phyloP scores from a whole-genome alignment of 1,139 yeast genomes.

The Lizanozyma gosingica region DNA sequence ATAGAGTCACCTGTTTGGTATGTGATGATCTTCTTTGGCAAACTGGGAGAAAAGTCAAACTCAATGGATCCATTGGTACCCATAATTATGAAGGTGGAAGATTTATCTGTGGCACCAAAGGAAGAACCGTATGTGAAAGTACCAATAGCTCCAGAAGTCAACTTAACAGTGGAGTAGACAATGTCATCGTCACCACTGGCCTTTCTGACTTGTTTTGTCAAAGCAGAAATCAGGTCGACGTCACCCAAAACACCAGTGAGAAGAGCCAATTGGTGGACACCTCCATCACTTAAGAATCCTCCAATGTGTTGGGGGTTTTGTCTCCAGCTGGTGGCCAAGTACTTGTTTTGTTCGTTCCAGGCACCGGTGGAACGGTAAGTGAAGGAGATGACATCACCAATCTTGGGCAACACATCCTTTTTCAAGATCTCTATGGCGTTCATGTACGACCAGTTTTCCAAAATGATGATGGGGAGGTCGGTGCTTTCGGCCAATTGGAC shows the following conservation, averaged over 20 bases:
- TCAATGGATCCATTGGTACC: conserved; percentile 71
- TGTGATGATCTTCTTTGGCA: conserved; percentile 28
- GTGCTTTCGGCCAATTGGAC: conserved; percentile 54
- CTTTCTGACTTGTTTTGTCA: conserved; percentile 65
- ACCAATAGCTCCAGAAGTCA: conserved; percentile 66
- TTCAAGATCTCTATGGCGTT: conserved; percentile 43
- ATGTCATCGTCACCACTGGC: conserved; percentile 77
- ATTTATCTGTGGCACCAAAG: conserved; percentile 77
- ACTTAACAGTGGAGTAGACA: conserved; percentile 57
- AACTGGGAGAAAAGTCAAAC: conserved; percentile 51
- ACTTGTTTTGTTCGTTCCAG: conserved; percentile 55
- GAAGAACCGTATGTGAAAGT: conserved; percentile 85
- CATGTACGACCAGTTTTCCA: conserved; percentile 80
- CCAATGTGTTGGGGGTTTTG: conserved; percentile 84
- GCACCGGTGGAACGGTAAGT: conserved; percentile 79
- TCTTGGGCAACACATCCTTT: conserved; percentile 49
- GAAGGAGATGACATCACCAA: conserved; percentile 72
- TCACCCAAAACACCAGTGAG: conserved; percentile 77
- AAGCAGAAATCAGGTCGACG: conserved; percentile 59
- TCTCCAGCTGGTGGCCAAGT: conserved; percentile 75
- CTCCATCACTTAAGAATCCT: conserved; percentile 87
- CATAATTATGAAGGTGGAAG: conserved; percentile 55
- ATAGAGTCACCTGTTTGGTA: conserved; percentile 39
- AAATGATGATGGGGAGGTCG: conserved; percentile 60
- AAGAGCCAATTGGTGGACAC: conserved; percentile 87